phyloP scores from a whole-genome alignment of 768 basidiomycete species.

The Leccinum variicolor region DNA sequence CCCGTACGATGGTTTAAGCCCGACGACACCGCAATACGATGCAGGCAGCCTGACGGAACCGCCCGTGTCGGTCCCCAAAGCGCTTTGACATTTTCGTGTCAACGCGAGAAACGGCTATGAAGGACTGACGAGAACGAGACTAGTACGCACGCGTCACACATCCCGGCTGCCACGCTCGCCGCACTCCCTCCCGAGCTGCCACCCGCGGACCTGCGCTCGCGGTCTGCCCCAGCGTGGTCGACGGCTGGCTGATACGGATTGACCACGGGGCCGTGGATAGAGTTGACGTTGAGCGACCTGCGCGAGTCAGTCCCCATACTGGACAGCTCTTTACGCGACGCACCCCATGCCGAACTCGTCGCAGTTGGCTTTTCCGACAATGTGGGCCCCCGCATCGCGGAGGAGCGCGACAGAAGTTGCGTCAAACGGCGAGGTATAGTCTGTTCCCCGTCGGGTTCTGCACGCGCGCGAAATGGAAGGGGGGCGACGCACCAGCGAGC shows the following conservation, averaged over 20 bases:
- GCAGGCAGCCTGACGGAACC: conserved; percentile 93
- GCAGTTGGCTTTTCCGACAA: conserved; percentile 90
- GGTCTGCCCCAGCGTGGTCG: conserved; percentile 5
- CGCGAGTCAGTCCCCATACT: neutral
- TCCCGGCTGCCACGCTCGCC: conserved; percentile 81
- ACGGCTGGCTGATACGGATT: conserved; percentile 58
- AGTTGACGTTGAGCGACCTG: conserved; percentile 77
- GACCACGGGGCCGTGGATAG: conserved; percentile 70
- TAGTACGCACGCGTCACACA: conserved; percentile 74
- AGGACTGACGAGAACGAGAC: conserved; percentile 8
- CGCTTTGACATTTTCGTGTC: conserved; percentile 43
- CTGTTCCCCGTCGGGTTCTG: conserved; percentile 34
- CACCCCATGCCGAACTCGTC: conserved; percentile 99
- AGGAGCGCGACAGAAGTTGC: conserved; percentile 78
- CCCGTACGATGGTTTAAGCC: conserved; percentile 94
- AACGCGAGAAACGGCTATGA: neutral
- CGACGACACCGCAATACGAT: conserved; percentile 88
- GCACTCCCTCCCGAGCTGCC: conserved; percentile 96
- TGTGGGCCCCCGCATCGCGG: conserved; percentile 54
- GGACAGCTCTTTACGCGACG: conserved; percentile 17
- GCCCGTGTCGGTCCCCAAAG: conserved; percentile 92
- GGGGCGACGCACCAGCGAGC: conserved; percentile 50
- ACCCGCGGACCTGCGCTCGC: conserved; percentile 66
- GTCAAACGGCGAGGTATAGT: conserved; percentile 77
- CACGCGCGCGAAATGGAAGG: neutral